A percentile compares a stretch with the other conserved stretches of the same genome.
phyloP scores from a whole-genome alignment of 1,139 yeast species.

The Taiozyma sp. region DNA sequence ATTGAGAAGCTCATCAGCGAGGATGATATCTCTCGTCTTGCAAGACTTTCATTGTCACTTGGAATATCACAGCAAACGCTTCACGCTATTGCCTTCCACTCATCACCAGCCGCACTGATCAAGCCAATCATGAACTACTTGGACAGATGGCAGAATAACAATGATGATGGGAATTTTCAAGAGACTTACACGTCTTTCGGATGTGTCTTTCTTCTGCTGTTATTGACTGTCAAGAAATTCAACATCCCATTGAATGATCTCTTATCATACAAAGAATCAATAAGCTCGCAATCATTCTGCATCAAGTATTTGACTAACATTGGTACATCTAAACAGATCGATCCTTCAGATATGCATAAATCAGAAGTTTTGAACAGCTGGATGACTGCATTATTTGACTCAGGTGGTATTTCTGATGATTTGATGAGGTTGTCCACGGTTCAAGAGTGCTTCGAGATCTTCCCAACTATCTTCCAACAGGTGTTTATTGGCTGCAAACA shows the following conservation, averaged over 20 bases:
- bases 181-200: conserved; percentile 70
- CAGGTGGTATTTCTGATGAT: conserved; percentile 85
- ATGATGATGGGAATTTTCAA: conserved; percentile 55
- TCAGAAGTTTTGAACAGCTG: conserved; percentile 58
- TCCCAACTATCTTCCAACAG: conserved; percentile 73
- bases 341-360: conserved; percentile 10
- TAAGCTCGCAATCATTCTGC: conserved; percentile 20
- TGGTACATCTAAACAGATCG: conserved; percentile 18
- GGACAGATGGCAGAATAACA: conserved; percentile 30
- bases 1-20: conserved; percentile 37
- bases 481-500: conserved; percentile 57
- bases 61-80: conserved; percentile 36
- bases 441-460: conserved; percentile 60
- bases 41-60: conserved; percentile 43
- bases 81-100: conserved; percentile 33
- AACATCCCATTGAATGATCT: conserved; percentile 31
- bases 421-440: conserved; percentile 61
- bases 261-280: conserved; percentile 12
- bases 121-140: conserved; percentile 29
- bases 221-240: conserved; percentile 40
- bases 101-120: conserved; percentile 21
- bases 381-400: conserved; percentile 76
- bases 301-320: conserved; percentile 18
- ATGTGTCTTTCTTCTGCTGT: conserved; percentile 44
- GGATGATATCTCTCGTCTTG: conserved; percentile 39